Percentiles rank a stretch among this genome's conserved stretches.
Evolutionary conservation across 495 filamentous ascomycete genomes (phyloP).

Genomic region (Tuber microsphaerosporum): DNA sequence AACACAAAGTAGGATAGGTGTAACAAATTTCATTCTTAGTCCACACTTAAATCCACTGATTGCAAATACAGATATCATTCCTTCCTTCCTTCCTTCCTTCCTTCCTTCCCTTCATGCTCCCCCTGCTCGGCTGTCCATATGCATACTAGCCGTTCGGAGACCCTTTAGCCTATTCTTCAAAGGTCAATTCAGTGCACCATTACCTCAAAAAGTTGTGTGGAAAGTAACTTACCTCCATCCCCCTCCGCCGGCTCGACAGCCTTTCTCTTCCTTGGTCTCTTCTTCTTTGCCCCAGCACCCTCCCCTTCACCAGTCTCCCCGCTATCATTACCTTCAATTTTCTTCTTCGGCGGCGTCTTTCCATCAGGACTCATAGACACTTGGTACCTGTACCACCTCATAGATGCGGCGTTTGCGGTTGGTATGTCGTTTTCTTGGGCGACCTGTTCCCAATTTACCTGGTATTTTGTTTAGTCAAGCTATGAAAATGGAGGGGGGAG

Average conservation of each 20-base stretch:
- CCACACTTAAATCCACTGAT: not conserved
- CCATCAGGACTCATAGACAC: slow-evolving; percentile 3
- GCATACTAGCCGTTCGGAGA: not conserved
- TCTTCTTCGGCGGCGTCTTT: not conserved
- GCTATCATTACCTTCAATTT: not conserved
- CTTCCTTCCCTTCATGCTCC: too few relatives aligned
- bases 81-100: not conserved
- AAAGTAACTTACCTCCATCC: not conserved
- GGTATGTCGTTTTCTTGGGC: slow-evolving; percentile 8
- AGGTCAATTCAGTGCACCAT: not conserved
- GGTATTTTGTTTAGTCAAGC: not conserved
- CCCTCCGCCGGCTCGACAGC: not conserved
- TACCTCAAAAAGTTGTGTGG: not conserved
- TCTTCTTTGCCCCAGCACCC: not conserved
- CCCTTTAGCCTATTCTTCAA: not conserved
- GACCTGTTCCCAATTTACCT: slow-evolving; percentile 11
- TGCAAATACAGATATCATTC: not conserved
- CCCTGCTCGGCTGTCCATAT: not conserved
- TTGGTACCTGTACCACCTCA: slow-evolving; percentile 7
- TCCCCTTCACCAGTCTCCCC: not conserved
- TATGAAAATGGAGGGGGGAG: not conserved
- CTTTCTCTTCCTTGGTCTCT: not conserved
- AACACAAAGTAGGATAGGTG: not conserved
- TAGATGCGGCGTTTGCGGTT: not conserved
- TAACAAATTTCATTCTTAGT: not conserved